phyloP scores from a whole-genome alignment of 2,329 filamentous ascomycete genomes.

The Waltergamsia citrina region DNA sequence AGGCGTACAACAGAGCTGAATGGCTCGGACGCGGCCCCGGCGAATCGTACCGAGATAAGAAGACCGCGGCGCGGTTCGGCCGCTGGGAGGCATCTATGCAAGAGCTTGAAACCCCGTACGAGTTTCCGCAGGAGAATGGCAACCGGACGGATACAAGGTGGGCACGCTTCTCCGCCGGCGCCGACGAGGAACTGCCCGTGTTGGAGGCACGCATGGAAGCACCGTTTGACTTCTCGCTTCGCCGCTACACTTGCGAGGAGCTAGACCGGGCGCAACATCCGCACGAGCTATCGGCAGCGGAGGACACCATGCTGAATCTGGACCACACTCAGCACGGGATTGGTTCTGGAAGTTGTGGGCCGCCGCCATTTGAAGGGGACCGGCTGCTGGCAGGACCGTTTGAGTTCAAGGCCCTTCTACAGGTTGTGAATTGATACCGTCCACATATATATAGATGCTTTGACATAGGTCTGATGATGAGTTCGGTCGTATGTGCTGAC shows the following conservation, averaged over 20 bases:
- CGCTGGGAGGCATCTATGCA: conserved; percentile 33
- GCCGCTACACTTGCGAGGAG: conserved; percentile 3
- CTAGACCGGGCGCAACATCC: conserved; percentile 5
- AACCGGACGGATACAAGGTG: conserved; percentile 54
- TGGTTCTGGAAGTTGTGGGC: conserved; percentile 12
- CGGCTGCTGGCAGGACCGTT: conserved; percentile 13
- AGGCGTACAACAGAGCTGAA: conserved; percentile 32
- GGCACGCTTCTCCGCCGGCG: conserved; percentile 27
- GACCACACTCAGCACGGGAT: conserved; percentile 6
- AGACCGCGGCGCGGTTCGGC: conserved; percentile 41
- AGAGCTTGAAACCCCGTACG: conserved; percentile 48
- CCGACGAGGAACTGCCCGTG: conserved; percentile 4
- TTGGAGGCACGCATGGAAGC: conserved; percentile 2
- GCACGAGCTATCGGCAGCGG: conserved; percentile 4
- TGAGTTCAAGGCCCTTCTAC: conserved; percentile 12
- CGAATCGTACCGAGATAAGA: conserved; percentile 56
- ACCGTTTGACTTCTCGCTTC: conserved; percentile 5
- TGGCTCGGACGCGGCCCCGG: conserved; percentile 58
- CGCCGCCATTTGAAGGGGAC: conserved; percentile 12
- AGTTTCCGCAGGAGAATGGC: conserved; percentile 59
- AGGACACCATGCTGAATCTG: conserved; percentile 5
- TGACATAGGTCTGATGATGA: too few species aligned
- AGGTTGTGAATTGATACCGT: too few species aligned
- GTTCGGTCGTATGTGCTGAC: too few species aligned
- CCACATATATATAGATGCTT: too few species aligned